Percentiles rank a stretch among this genome's conserved stretches.
Evolutionary conservation across 768 basidiomycete species (phyloP).

Genomic region (Cyathus striatus): DNA sequence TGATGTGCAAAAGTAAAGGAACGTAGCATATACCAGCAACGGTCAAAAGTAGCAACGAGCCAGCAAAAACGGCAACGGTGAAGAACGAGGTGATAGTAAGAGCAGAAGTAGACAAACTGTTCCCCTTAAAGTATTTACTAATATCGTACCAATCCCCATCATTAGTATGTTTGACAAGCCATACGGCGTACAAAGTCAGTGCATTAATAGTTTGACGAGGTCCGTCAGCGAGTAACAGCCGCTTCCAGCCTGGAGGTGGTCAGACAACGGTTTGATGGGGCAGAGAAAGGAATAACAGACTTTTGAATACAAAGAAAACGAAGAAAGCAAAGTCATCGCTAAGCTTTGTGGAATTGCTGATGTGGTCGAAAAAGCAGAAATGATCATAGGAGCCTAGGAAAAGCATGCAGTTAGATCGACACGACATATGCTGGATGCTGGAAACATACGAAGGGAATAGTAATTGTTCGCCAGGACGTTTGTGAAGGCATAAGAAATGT

Average conservation of each 20-base stretch:
- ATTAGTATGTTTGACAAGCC: constrained; percentile 31
- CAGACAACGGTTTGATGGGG: background rate
- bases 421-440: background rate
- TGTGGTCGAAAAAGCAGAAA: constrained; percentile 98
- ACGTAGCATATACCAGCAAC: constrained; percentile 85
- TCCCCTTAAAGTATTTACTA: constrained; percentile 75
- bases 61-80: constrained; percentile 83
- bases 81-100: constrained; percentile 87
- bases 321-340: constrained; percentile 99
- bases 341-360: constrained; percentile 90
- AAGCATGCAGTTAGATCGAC: constrained; percentile 6
- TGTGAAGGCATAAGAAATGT: constrained; percentile 97
- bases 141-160: constrained; percentile 60
- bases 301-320: constrained; percentile 99
- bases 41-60: constrained; percentile 77
- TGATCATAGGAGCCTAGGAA: constrained; percentile 85
- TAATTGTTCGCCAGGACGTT: constrained; percentile 97
- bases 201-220: constrained; percentile 97
- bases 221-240: constrained; percentile 76
- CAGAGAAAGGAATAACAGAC: constrained; percentile 35
- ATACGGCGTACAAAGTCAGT: constrained; percentile 94
- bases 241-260: constrained; percentile 33
- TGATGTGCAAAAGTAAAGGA: constrained; percentile 93
- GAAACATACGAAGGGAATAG: constrained; percentile 81
- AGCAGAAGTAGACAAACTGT: constrained; percentile 72